phyloP scores from a whole-genome alignment of 768 basidiomycete species.

The Collybiopsis luxurians region DNA sequence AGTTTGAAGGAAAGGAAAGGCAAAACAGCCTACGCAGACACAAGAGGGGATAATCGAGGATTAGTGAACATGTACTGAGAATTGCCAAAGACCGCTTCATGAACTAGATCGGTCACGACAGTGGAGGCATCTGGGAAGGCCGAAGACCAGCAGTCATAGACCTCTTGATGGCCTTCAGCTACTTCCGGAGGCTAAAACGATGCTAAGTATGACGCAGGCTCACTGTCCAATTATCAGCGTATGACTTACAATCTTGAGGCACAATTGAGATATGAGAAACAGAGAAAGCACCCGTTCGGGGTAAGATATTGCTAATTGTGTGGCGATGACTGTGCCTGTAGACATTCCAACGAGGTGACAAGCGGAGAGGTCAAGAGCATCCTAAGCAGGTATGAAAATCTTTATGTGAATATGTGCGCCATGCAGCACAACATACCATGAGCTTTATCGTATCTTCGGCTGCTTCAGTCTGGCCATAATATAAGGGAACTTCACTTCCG shows the following conservation, averaged over 20 bases:
- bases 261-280: slow-evolving; percentile 3
- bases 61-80: slow-evolving; percentile 1
- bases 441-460: slow-evolving; percentile 3
- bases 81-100: slow-evolving; percentile 2
- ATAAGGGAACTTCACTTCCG: not conserved
- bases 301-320: not conserved
- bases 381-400: not conserved
- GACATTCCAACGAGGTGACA: slow-evolving; percentile 4
- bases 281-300: slow-evolving; percentile 2
- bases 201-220: not conserved
- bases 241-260: not conserved
- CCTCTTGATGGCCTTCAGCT: slow-evolving; percentile 2
- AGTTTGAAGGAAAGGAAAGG: not conserved
- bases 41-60: not conserved
- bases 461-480: slow-evolving; percentile 4
- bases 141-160: not conserved
- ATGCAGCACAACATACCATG: no score
- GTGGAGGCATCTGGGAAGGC: not conserved
- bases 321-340: not conserved
- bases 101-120: not conserved
- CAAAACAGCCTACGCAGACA: not conserved
- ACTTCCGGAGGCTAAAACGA: not conserved
- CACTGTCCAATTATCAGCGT: not conserved
- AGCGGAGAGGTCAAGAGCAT: not conserved
- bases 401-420: not conserved